phyloP scores from a whole-genome alignment of 257 asterid species.

The Verbascum thapsus region DNA sequence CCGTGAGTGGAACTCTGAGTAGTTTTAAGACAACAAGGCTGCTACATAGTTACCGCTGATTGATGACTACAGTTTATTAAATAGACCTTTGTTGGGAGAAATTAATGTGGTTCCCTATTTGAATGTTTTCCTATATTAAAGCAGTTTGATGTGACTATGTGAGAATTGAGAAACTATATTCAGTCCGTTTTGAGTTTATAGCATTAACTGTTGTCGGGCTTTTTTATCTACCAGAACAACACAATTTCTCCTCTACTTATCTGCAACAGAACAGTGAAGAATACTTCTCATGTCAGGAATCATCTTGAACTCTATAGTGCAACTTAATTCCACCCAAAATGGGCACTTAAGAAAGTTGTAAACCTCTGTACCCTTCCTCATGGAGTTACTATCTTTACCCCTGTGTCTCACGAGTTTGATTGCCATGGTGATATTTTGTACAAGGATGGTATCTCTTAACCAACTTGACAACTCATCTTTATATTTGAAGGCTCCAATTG shows the following conservation, averaged over 20 bases:
- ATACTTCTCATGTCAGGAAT: constrained; percentile 3
- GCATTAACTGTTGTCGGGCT: neutral
- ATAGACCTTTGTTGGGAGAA: neutral
- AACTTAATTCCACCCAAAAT: constrained; percentile 5
- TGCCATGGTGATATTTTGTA: constrained; percentile 11
- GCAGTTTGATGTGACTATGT: neutral
- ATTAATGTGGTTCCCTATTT: neutral
- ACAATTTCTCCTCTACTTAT: constrained; percentile 7
- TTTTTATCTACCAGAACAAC: constrained; percentile 17
- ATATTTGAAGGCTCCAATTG: constrained; percentile 6
- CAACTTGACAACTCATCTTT: neutral
- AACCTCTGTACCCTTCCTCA: constrained; percentile 13
- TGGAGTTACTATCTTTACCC: constrained; percentile 1
- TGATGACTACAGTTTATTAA: neutral
- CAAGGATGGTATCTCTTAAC: constrained; percentile 4
- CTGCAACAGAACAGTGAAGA: constrained; percentile 9
- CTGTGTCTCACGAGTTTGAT: constrained; percentile 1
- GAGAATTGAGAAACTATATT: neutral
- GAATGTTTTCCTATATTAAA: neutral
- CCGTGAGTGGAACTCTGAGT: neutral
- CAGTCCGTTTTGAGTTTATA: constrained; percentile 5
- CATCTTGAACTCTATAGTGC: constrained; percentile 2
- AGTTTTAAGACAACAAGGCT: neutral
- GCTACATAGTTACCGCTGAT: constrained; percentile 4
- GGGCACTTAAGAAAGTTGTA: constrained; percentile 6